Evolutionary conservation across 1,139 yeast genomes (phyloP), one percentile per base, ranked within the genome.

Genomic region (Taphrina sp.): DNA sequence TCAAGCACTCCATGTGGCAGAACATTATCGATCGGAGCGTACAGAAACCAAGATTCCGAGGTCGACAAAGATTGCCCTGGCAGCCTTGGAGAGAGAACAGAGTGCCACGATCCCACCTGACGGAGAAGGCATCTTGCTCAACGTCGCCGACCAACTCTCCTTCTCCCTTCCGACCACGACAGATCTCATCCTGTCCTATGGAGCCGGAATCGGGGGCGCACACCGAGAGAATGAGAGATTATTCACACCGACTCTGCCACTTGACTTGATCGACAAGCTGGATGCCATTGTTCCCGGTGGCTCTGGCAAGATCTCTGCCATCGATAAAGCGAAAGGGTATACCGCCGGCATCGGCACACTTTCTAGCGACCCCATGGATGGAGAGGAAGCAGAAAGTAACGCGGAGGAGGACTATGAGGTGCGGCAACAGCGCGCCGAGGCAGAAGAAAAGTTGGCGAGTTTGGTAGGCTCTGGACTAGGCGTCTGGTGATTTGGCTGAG

Each of bases 11-110:
- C 39, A 37, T n/a, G 54, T 49, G 34, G 54, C 54, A 1, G 54
- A 49, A 39, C 69, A 68, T 42, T 92, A 92, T 70, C 80, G 86
- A 53, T 86, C 89, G 63, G 98, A 92, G 67, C 81, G 89, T 3
- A 81, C 83, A 23, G 99, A 92, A 67, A 72, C 73, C 19, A 70
- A 69, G 20, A 64, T 73, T 23, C 67, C 71, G 17, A 70, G 70
- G 61, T 71, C 69, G 34, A 46, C 58, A 34, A 61, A 57, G 39
- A 54, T 47, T 33, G 49, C 61, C n/a, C 56, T 47, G 35, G 43
- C 31, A 2, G 52, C 60, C 26, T 59, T 59, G 23, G 59, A 46
- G 34, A 61, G 44, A 34, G 61, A 55, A 52, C 52, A 33, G 58
- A 58, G 26, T 38, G 54, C 51, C 19, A 49, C 46, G 16, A 7